Evolutionary conservation across 106 monocot genomes (phyloP).

Genomic region (Hemerocallis citrina): DNA sequence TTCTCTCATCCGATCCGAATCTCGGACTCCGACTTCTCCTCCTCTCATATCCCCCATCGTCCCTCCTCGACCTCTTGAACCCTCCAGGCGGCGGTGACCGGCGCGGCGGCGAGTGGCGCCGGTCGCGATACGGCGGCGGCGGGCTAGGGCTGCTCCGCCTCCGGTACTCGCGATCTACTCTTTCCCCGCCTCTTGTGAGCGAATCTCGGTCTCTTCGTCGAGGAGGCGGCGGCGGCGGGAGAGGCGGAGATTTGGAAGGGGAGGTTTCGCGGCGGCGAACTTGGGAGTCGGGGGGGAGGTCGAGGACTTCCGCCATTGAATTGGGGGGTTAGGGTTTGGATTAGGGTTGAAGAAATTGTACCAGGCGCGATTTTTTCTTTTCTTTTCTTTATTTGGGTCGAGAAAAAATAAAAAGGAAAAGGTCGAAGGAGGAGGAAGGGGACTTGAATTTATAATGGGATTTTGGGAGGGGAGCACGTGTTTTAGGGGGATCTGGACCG

Average conservation of each 20-base stretch:
- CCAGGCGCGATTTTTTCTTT: too few species aligned
- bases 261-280: background rate
- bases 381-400: background rate
- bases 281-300: conserved; percentile 1
- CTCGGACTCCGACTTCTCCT: conserved; percentile 64
- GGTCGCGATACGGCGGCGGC: conserved; percentile 73
- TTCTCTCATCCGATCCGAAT: conserved; percentile 12
- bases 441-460: background rate
- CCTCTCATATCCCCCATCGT: conserved; percentile 69
- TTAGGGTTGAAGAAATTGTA: too few species aligned
- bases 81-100: conserved; percentile 52
- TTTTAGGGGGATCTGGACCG: background rate
- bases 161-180: conserved; percentile 50
- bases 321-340: background rate
- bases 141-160: conserved; percentile 62
- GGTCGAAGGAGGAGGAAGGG: background rate
- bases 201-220: conserved; percentile 8
- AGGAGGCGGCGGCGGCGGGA: background rate
- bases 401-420: too few species aligned
- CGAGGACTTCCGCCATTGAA: conserved; percentile 7
- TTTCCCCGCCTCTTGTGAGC: conserved; percentile 13
- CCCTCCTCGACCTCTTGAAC: conserved; percentile 73
- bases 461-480: background rate
- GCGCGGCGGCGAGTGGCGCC: conserved; percentile 47
- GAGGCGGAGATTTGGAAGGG: background rate